These are phyloP conservation scores for Erodium trifolium DNA, from an alignment of 441 rosid genomes.

Conservation along the genomic window DNA sequence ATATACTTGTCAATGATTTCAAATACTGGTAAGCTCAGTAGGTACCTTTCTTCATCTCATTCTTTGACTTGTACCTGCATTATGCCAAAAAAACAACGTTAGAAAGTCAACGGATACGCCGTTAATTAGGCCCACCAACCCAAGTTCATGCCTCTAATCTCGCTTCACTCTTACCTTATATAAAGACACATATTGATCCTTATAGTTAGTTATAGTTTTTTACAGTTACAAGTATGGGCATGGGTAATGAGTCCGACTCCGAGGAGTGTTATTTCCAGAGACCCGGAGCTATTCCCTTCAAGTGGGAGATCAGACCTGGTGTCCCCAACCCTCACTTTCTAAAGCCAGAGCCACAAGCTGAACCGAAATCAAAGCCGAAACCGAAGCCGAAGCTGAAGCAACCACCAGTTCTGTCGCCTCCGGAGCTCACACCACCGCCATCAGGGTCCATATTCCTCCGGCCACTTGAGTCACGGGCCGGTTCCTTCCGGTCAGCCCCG, in stretches of 20 bases:
- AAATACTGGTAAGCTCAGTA: too few relatives aligned
- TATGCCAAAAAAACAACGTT: too few relatives aligned
- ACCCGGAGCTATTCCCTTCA: slow-evolving; percentile 76
- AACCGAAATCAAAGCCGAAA: background rate
- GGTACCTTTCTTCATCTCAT: background rate
- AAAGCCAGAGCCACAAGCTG: too few relatives aligned
- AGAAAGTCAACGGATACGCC: too few relatives aligned
- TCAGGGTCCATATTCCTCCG: slow-evolving; percentile 28
- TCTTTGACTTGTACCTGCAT: background rate
- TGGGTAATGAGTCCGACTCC: slow-evolving; percentile 20
- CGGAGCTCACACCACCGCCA: slow-evolving; percentile 66
- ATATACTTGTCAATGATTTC: background rate
- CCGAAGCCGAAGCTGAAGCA: slow-evolving; percentile 13
- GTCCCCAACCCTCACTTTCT: slow-evolving; percentile 50
- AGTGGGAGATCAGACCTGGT: slow-evolving; percentile 97
- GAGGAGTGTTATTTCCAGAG: slow-evolving; percentile 44
- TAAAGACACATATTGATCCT: background rate
- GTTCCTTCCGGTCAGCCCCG: slow-evolving; percentile 56
- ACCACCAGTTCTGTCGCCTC: slow-evolving; percentile 13
- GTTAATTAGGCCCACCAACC: slow-evolving; percentile 39
- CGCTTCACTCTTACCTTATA: slow-evolving; percentile 31
- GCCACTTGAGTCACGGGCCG: slow-evolving; percentile 34
- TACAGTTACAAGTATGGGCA: slow-evolving; percentile 13
- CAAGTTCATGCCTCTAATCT: slow-evolving; percentile 61
- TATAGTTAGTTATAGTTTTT: slow-evolving; percentile 5